Percentiles rank a stretch among this genome's conserved stretches.
These are phyloP conservation scores for Naegleria fowleri DNA, from an alignment of 208 protist genomes.

Conservation along the genomic window DNA sequence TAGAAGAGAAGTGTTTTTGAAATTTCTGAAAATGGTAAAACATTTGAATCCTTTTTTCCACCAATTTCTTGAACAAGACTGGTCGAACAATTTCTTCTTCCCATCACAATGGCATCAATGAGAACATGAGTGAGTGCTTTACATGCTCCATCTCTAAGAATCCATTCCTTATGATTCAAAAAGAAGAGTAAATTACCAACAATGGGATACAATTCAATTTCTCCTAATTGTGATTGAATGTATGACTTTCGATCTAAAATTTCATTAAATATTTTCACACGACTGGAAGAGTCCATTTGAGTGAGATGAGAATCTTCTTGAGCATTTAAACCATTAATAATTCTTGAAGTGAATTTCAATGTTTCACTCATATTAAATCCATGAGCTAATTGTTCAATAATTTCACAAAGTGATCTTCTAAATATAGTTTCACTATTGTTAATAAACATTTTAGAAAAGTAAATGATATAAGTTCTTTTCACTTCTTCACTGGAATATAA, in stretches of 20 bases:
- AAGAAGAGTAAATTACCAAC: conserved; percentile 5
- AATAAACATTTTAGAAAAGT: neutral
- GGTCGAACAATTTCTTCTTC: too few relatives aligned
- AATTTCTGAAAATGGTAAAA: neutral
- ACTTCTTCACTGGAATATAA: neutral
- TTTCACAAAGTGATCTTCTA: neutral
- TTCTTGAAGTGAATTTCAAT: neutral
- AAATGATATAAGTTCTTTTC: neutral
- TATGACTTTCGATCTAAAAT: neutral
- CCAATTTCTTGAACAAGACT: too few relatives aligned
- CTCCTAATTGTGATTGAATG: neutral
- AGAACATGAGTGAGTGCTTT: neutral
- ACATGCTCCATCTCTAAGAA: neutral
- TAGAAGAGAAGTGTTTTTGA: neutral
- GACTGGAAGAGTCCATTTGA: neutral
- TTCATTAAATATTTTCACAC: neutral
- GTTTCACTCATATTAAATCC: neutral
- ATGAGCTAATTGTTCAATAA: neutral
- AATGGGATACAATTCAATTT: neutral
- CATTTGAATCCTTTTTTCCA: too few relatives aligned
- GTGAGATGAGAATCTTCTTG: neutral
- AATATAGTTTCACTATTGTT: neutral
- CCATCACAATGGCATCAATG: neutral
- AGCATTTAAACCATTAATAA: conserved; percentile 8
- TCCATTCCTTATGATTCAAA: neutral